Conservation (phyloP, 768 basidiomycete species). For the Astraeus odoratus region DNA sequence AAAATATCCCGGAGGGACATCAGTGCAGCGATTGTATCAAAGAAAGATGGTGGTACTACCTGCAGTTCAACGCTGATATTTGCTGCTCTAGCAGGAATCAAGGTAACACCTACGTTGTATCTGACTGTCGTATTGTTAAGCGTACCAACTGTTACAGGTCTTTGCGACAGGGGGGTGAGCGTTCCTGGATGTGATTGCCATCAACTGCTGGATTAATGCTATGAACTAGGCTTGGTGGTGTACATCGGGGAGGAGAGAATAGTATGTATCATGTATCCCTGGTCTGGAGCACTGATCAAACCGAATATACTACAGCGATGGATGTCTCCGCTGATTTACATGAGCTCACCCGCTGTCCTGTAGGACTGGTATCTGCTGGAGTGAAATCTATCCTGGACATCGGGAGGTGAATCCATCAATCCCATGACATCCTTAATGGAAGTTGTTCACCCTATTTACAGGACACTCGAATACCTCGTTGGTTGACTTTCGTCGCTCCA, state of each 20-base stretch:
- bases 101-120: conserved; percentile 33
- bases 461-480: conserved; percentile 77
- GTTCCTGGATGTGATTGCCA: not conserved
- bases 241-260: conserved; percentile 70
- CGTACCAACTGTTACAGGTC: conserved; percentile 38
- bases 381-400: conserved; percentile 95
- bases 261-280: conserved; percentile 31
- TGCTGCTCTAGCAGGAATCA: conserved; percentile 79
- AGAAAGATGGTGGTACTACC: conserved; percentile 74
- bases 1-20: conserved; percentile 82
- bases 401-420: conserved; percentile 43
- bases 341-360: conserved; percentile 83
- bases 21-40: conserved; percentile 60
- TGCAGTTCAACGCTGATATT: conserved; percentile 71
- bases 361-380: conserved; percentile 89
- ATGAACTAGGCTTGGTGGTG: conserved; percentile 63
- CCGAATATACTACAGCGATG: conserved; percentile 53
- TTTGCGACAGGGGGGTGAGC: conserved; percentile 89
- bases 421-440: not conserved
- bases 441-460: conserved; percentile 20
- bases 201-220: conserved; percentile 3
- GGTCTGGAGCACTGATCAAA: not conserved
- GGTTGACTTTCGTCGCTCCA: conserved; percentile 13
- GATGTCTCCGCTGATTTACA: conserved; percentile 93
- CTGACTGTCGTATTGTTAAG: not conserved